These are phyloP conservation scores for Yarrowia osloensis DNA, from an alignment of 805 yeast species.

Conservation along the genomic window DNA sequence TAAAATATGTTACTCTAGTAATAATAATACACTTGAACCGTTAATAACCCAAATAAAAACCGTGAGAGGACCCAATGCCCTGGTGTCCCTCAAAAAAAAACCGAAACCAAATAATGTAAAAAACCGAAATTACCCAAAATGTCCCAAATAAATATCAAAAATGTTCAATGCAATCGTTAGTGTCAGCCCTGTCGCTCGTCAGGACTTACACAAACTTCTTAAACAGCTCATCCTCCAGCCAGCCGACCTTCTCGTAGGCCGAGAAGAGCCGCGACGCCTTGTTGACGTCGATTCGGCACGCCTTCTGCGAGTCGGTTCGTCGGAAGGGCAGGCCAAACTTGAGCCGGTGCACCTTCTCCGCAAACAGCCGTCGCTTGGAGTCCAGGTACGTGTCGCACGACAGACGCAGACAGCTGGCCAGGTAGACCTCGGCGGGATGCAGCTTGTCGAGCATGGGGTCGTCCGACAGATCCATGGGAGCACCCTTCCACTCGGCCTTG, in stretches of 20 bases:
- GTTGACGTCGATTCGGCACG: slow-evolving; percentile 94
- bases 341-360: slow-evolving; percentile 80
- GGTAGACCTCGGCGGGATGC: slow-evolving; percentile 86
- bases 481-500: slow-evolving; percentile 97
- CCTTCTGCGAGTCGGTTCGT: slow-evolving; percentile 97
- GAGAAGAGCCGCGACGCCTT: slow-evolving; percentile 90
- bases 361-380: slow-evolving; percentile 80
- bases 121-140: slow-evolving; percentile 25
- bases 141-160: slow-evolving; percentile 30
- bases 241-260: slow-evolving; percentile 87
- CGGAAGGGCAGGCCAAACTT: slow-evolving; percentile 76
- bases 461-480: slow-evolving; percentile 82
- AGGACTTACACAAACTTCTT: slow-evolving; percentile 45
- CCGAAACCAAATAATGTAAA: slow-evolving; percentile 24
- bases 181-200: not conserved
- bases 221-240: slow-evolving; percentile 81
- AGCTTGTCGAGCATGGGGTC: slow-evolving; percentile 74
- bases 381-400: slow-evolving; percentile 81
- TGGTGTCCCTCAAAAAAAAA: slow-evolving; percentile 7
- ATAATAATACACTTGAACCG: slow-evolving; percentile 25
- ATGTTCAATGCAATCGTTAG: slow-evolving; percentile 28
- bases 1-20: slow-evolving; percentile 18
- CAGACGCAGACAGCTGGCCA: slow-evolving; percentile 86
- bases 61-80: slow-evolving; percentile 15
- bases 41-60: slow-evolving; percentile 24